phyloP scores from a whole-genome alignment of 176 grass and related monocot genomes.

The Luzula sylvatica region DNA sequence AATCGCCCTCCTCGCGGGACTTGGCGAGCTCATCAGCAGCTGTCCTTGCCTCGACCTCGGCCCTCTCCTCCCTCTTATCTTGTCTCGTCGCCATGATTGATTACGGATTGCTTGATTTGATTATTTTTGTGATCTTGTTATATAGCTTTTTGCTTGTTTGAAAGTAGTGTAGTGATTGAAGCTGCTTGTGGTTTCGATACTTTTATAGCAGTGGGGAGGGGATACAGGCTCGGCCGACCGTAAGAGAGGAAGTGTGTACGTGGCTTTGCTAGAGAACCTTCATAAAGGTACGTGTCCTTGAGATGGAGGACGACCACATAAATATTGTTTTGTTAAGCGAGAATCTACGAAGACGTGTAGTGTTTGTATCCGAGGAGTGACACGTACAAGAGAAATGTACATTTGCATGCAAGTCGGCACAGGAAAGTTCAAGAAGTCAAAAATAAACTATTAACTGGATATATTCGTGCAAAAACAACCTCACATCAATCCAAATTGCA shows the following conservation, averaged over 20 bases:
- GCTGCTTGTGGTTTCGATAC: background rate
- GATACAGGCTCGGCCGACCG: background rate
- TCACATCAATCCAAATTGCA: no score
- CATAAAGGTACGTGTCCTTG: conserved; percentile 23
- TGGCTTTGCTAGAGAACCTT: conserved; percentile 15
- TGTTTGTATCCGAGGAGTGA: background rate
- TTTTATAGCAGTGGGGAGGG: background rate
- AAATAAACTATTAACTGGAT: no score
- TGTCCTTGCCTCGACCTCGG: conserved; percentile 27
- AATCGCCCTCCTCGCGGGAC: conserved; percentile 19
- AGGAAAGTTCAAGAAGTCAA: background rate
- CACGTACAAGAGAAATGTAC: background rate
- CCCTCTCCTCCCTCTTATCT: conserved; percentile 35
- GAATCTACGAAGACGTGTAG: background rate
- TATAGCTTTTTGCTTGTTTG: no score
- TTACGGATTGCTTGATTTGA: background rate
- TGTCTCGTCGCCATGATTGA: conserved; percentile 26
- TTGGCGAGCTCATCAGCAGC: conserved; percentile 50
- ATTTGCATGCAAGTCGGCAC: no score
- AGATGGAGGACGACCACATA: background rate
- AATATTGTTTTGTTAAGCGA: background rate
- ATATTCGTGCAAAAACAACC: no score
- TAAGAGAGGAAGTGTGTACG: background rate
- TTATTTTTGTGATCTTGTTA: no score
- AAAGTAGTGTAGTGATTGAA: background rate